phyloP scores from a whole-genome alignment of 257 asterid genomes.

The Jacaranda copaia region DNA sequence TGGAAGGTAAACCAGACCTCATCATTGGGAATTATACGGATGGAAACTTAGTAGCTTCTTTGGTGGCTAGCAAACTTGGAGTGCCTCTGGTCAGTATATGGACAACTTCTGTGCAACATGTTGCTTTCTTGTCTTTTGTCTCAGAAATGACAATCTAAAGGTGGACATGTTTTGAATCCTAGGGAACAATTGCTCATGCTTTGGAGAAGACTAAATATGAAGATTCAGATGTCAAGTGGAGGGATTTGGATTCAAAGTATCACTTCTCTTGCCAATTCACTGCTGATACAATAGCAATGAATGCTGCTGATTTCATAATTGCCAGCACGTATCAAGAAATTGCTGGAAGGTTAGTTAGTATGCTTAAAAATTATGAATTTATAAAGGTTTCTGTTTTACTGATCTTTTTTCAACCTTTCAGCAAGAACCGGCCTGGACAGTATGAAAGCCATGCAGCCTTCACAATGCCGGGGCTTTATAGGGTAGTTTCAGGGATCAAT shows the following conservation, averaged over 20 bases:
- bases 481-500: conserved; percentile 79
- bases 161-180: background rate
- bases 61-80: conserved; percentile 81
- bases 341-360: conserved; percentile 77
- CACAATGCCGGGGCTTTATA: conserved; percentile 84
- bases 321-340: conserved; percentile 93
- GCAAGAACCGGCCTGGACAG: conserved; percentile 77
- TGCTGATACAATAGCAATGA: conserved; percentile 87
- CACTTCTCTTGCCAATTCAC: conserved; percentile 90
- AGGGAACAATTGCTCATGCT: conserved; percentile 98
- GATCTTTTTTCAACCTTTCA: conserved; percentile 44
- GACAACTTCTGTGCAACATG: background rate
- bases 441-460: conserved; percentile 85
- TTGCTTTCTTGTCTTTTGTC: background rate
- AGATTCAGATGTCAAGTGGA: conserved; percentile 84
- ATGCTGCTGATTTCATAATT: conserved; percentile 79
- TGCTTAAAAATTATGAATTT: conserved; percentile 14
- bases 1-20: conserved; percentile 89
- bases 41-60: conserved; percentile 86
- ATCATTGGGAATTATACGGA: conserved; percentile 88
- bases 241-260: conserved; percentile 72
- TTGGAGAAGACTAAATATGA: conserved; percentile 90
- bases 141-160: conserved; percentile 7
- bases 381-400: conserved; percentile 29
- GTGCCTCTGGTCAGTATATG: conserved; percentile 62